Percentiles rank a stretch among this genome's conserved stretches.
Conservation (phyloP, 192 early-diverging fungal genomes). For the Backusella circina region DNA sequence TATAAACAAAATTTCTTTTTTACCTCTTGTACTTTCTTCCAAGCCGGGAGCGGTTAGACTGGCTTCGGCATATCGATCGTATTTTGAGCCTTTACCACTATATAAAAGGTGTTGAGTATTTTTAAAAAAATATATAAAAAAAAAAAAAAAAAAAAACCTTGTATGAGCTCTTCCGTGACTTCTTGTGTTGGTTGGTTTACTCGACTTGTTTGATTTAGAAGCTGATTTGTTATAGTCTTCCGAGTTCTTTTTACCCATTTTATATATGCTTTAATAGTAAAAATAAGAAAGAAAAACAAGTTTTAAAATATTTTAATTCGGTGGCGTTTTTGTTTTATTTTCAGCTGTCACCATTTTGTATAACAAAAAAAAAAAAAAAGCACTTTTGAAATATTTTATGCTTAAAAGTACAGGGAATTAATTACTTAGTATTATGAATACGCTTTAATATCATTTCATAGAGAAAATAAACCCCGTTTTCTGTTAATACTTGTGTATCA, state of each 20-base stretch:
- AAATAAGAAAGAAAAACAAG: background rate
- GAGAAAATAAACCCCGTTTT: too few species aligned
- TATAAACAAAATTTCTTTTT: background rate
- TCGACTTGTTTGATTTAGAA: background rate
- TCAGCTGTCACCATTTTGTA: background rate
- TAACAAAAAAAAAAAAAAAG: too few species aligned
- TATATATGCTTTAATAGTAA: background rate
- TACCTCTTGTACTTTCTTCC: background rate
- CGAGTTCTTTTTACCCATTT: conserved; percentile 14
- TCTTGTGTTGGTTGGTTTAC: background rate
- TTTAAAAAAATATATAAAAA: background rate
- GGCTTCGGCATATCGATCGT: conserved; percentile 5
- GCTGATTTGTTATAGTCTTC: conserved; percentile 1
- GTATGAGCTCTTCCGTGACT: conserved; percentile 5
- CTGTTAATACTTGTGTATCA: too few species aligned
- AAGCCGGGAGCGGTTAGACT: conserved; percentile 2
- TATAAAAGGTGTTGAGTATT: background rate
- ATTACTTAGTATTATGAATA: too few species aligned
- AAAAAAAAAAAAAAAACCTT: background rate
- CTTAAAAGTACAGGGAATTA: too few species aligned
- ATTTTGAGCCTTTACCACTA: background rate
- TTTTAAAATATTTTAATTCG: background rate
- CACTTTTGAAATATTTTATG: background rate
- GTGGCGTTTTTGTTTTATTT: background rate
- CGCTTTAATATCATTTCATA: too few species aligned